Evolutionary conservation across 495 filamentous ascomycete genomes (phyloP).

Genomic region (Margaritispora aquatica): DNA sequence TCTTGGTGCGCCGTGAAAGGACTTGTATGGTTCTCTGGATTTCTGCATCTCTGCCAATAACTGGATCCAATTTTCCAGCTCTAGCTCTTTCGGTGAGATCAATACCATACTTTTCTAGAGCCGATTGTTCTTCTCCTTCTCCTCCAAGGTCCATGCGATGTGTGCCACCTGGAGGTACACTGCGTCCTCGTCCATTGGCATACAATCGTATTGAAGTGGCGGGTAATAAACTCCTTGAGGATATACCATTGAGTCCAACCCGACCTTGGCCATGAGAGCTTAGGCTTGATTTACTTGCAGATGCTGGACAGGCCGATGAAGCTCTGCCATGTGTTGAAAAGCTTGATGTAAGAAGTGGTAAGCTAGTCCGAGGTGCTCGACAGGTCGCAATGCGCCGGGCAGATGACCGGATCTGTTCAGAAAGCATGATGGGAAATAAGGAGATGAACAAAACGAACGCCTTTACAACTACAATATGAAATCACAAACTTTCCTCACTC

Average conservation of each 20-base stretch:
- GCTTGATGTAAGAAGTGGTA: background rate
- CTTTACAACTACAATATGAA: background rate
- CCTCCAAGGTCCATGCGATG: slow-evolving; percentile 87
- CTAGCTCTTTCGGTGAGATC: slow-evolving; percentile 84
- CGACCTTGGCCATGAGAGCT: background rate
- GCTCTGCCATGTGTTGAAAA: background rate
- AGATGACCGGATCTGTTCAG: slow-evolving; percentile 12
- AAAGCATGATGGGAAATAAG: slow-evolving; percentile 12
- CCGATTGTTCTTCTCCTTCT: slow-evolving; percentile 68
- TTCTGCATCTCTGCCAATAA: slow-evolving; percentile 87
- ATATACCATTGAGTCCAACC: background rate
- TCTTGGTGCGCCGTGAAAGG: slow-evolving; percentile 88
- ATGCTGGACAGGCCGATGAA: background rate
- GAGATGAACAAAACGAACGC: background rate
- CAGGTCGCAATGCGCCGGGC: slow-evolving; percentile 18
- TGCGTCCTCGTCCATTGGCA: slow-evolving; percentile 67
- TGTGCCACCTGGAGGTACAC: slow-evolving; percentile 84
- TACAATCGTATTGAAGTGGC: slow-evolving; percentile 45
- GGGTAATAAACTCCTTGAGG: background rate
- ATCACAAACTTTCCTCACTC: background rate
- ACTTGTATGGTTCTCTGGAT: slow-evolving; percentile 94
- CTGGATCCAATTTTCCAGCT: slow-evolving; percentile 88
- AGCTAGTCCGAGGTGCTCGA: background rate
- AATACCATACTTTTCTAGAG: slow-evolving; percentile 83
- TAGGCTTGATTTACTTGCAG: background rate